Conservation (phyloP, 805 yeast genomes). For the Wickerhamiella occidentalis region DNA sequence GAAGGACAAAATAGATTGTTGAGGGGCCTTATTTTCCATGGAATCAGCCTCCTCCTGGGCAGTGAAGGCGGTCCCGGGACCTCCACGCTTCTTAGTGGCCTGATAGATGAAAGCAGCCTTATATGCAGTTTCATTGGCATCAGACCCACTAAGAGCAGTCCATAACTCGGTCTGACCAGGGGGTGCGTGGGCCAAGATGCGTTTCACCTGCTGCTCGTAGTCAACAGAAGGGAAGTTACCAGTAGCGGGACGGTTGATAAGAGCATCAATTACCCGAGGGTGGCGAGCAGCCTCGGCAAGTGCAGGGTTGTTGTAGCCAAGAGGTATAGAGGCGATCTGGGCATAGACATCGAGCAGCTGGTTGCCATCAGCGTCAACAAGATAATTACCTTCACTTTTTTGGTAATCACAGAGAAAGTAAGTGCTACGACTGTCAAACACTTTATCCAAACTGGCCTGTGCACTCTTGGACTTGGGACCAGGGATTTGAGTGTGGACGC, state of each 20-base stretch:
- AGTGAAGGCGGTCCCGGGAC: conserved; percentile 47
- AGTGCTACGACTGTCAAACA: conserved; percentile 60
- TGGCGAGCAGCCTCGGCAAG: conserved; percentile 56
- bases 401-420: conserved; percentile 67
- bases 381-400: conserved; percentile 66
- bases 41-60: conserved; percentile 56
- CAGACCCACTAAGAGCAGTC: conserved; percentile 76
- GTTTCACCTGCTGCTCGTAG: conserved; percentile 37
- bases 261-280: conserved; percentile 56
- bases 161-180: conserved; percentile 62
- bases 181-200: conserved; percentile 63
- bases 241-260: conserved; percentile 73
- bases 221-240: conserved; percentile 71
- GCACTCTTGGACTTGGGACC: conserved; percentile 57
- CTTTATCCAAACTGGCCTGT: conserved; percentile 42
- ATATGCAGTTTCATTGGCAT: conserved; percentile 80
- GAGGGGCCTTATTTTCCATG: conserved; percentile 75
- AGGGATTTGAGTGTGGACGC: conserved; percentile 52
- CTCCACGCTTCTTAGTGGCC: conserved; percentile 52
- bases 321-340: conserved; percentile 74
- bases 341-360: conserved; percentile 60
- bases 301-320: conserved; percentile 78
- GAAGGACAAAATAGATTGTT: conserved; percentile 73
- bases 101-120: conserved; percentile 80
- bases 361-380: conserved; percentile 74